These are phyloP conservation scores for Leptodermis oblonga DNA, from an alignment of 257 asterid species.

Conservation along the genomic window DNA sequence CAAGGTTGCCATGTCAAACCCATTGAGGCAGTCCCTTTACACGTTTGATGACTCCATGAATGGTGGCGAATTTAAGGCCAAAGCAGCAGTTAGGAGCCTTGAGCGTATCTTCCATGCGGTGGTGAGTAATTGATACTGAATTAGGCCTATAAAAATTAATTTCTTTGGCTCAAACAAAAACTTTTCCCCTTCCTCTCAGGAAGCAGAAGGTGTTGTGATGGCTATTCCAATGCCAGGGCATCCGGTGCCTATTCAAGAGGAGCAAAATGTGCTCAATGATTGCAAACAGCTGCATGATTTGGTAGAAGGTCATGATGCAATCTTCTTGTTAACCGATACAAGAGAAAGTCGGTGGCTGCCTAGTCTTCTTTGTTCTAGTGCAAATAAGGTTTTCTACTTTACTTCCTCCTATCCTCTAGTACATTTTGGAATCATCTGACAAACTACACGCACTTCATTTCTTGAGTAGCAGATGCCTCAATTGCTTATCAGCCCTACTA, in stretches of 20 bases:
- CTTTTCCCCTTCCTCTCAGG: conserved; percentile 37
- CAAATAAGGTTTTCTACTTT: conserved; percentile 61
- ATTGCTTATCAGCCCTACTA: neutral
- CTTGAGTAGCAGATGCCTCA: neutral
- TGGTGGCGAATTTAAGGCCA: conserved; percentile 89
- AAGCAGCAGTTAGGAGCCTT: conserved; percentile 78
- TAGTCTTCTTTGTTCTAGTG: conserved; percentile 74
- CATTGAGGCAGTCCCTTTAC: conserved; percentile 87
- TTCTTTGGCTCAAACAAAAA: conserved; percentile 1
- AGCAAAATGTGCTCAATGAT: conserved; percentile 62
- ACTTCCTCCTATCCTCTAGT: conserved; percentile 1
- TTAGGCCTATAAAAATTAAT: neutral
- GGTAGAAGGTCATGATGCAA: conserved; percentile 74
- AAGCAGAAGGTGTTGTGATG: conserved; percentile 79
- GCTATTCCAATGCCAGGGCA: conserved; percentile 99
- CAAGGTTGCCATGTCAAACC: conserved; percentile 92
- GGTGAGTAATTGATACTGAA: conserved; percentile 28
- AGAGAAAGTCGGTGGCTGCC: conserved; percentile 99
- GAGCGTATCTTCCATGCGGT: conserved; percentile 82
- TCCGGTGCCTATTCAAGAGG: conserved; percentile 66
- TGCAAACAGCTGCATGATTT: conserved; percentile 57
- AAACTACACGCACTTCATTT: neutral
- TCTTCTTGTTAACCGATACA: conserved; percentile 89
- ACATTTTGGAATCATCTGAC: neutral
- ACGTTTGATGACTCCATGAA: conserved; percentile 79